These are phyloP conservation scores for Lactarius deliciosus DNA, from an alignment of 768 basidiomycete species.

Conservation along the genomic window DNA sequence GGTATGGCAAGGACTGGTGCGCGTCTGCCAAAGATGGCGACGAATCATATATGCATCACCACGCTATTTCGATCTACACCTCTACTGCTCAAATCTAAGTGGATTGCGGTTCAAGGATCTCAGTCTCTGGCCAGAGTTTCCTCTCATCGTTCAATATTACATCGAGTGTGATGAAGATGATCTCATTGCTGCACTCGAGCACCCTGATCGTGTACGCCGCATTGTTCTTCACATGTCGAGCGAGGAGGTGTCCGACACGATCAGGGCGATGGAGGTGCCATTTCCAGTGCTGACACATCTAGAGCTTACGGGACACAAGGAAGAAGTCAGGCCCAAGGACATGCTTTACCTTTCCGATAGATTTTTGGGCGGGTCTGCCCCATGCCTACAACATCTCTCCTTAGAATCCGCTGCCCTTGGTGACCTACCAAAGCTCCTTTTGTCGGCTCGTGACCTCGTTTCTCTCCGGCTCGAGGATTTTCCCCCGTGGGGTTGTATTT, in stretches of 20 bases:
- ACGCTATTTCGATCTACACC: background rate
- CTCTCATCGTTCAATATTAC: background rate
- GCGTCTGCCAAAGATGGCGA: background rate
- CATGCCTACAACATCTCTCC: background rate
- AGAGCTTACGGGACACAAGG: background rate
- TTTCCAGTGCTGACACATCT: background rate
- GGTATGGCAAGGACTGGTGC: background rate
- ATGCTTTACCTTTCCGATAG: background rate
- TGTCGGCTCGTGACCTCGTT: background rate
- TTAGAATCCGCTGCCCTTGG: background rate
- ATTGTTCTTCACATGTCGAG: background rate
- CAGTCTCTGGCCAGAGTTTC: background rate
- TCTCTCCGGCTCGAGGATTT: background rate
- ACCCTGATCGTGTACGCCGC: background rate
- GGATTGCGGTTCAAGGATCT: background rate
- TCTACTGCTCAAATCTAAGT: background rate
- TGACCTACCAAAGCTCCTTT: background rate
- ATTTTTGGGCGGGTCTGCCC: background rate
- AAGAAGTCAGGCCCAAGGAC: background rate
- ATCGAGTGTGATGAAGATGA: background rate
- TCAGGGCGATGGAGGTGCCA: background rate
- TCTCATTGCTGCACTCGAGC: background rate
- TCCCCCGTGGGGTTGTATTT: background rate
- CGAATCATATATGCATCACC: background rate
- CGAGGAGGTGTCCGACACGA: background rate